Percentiles rank a stretch among this genome's conserved stretches.
These are phyloP conservation scores for Turnera subulata DNA, from an alignment of 345 rosid species.

Conservation along the genomic window DNA sequence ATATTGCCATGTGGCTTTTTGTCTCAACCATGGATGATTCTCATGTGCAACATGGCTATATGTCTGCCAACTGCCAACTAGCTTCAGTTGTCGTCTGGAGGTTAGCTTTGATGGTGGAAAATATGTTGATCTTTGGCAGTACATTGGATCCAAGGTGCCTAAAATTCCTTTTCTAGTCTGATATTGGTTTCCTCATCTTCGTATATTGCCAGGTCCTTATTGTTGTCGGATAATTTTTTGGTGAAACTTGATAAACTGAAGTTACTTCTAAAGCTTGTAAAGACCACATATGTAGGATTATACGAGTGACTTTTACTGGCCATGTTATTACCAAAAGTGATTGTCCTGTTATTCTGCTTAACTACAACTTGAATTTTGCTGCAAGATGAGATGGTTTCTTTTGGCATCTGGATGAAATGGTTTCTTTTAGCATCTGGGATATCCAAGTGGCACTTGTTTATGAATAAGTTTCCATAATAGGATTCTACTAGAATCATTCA, in stretches of 20 bases:
- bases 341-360: no score
- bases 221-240: neutral
- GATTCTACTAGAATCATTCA: no score
- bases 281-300: neutral
- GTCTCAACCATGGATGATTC: conserved; percentile 40
- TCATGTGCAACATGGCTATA: conserved; percentile 28
- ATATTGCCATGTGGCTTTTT: conserved; percentile 70
- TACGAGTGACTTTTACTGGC: neutral
- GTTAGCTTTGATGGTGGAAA: conserved; percentile 61
- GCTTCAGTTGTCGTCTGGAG: conserved; percentile 53
- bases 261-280: conserved; percentile 15
- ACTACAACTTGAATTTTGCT: no score
- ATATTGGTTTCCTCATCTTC: neutral
- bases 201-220: neutral
- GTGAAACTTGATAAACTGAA: conserved; percentile 5
- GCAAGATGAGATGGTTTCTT: no score
- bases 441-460: no score
- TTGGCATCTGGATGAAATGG: no score
- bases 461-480: no score
- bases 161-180: conserved; percentile 12
- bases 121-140: conserved; percentile 55
- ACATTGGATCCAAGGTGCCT: conserved; percentile 61
- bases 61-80: conserved; percentile 27
- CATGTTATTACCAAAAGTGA: neutral
- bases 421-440: no score